phyloP scores from a whole-genome alignment of 352 stramenopile species.

The Phytophthora cactorum region DNA sequence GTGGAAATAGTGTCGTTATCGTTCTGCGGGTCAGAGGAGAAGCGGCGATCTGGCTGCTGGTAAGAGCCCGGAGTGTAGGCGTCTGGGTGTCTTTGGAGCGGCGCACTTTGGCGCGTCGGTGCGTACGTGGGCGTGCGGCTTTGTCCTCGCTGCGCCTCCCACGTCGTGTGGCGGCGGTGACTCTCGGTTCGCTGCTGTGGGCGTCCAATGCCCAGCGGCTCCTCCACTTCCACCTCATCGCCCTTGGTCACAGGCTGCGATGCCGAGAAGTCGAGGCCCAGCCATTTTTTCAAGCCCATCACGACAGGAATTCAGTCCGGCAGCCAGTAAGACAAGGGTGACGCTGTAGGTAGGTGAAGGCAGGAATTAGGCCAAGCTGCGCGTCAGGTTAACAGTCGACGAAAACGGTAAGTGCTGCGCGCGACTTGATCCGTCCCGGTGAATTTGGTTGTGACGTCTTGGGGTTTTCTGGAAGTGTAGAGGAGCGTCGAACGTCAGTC shows the following conservation, averaged over 20 bases:
- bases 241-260: slow-evolving; percentile 30
- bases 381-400: neutral
- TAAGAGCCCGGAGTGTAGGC: neutral
- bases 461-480: slow-evolving; percentile 11
- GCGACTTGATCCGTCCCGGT: neutral
- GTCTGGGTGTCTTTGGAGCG: slow-evolving; percentile 7
- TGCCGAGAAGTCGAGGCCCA: slow-evolving; percentile 56
- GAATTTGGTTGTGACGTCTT: slow-evolving; percentile 17
- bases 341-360: neutral
- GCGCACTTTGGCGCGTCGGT: slow-evolving; percentile 13
- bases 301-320: neutral
- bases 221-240: slow-evolving; percentile 23
- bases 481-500: slow-evolving; percentile 24
- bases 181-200: slow-evolving; percentile 18
- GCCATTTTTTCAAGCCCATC: slow-evolving; percentile 77
- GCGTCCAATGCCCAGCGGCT: slow-evolving; percentile 12
- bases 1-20: slow-evolving; percentile 34
- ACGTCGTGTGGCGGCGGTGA: slow-evolving; percentile 36
- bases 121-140: slow-evolving; percentile 11
- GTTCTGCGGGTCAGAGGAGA: slow-evolving; percentile 28
- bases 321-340: slow-evolving; percentile 4
- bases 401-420: neutral
- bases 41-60: slow-evolving; percentile 16
- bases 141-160: slow-evolving; percentile 22
- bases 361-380: neutral